Percentiles rank a stretch among this genome's conserved stretches.
phyloP scores from a whole-genome alignment of 768 basidiomycete genomes.

The Amanita rimosa region DNA sequence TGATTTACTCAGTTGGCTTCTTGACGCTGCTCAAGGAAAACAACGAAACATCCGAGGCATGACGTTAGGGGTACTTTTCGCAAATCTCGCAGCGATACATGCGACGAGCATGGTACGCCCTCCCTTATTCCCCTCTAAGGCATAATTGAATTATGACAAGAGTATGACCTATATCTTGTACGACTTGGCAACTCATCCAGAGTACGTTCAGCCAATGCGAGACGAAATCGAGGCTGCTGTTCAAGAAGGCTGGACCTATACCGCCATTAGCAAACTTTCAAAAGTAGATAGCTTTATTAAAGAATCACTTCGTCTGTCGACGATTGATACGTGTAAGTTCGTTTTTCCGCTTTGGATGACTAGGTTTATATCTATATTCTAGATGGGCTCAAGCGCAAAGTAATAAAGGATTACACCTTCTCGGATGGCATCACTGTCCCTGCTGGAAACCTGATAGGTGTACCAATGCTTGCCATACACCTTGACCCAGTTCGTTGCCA shows the following conservation, averaged over 20 bases:
- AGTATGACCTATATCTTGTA: slow-evolving; percentile 26
- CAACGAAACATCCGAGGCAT: slow-evolving; percentile 18
- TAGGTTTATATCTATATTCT: background rate
- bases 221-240: slow-evolving; percentile 31
- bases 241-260: slow-evolving; percentile 22
- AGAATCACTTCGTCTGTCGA: slow-evolving; percentile 23
- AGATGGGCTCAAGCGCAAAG: slow-evolving; percentile 19
- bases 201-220: slow-evolving; percentile 22
- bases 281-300: slow-evolving; percentile 35
- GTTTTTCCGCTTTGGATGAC: slow-evolving; percentile 9
- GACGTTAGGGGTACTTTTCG: slow-evolving; percentile 21
- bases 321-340: slow-evolving; percentile 17
- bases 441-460: slow-evolving; percentile 13
- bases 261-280: slow-evolving; percentile 25
- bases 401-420: slow-evolving; percentile 26
- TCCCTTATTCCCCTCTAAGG: background rate
- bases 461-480: slow-evolving; percentile 9
- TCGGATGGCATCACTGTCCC: slow-evolving; percentile 17
- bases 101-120: slow-evolving; percentile 29
- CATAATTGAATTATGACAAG: slow-evolving; percentile 12
- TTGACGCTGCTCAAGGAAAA: slow-evolving; percentile 25
- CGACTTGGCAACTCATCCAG: slow-evolving; percentile 23
- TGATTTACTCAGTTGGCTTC: slow-evolving; percentile 37
- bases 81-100: slow-evolving; percentile 34
- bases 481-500: slow-evolving; percentile 2